Base-by-base conservation (phyloP, 2,329 filamentous ascomycete genomes). In the Stemphylium lycopersici region DNA sequence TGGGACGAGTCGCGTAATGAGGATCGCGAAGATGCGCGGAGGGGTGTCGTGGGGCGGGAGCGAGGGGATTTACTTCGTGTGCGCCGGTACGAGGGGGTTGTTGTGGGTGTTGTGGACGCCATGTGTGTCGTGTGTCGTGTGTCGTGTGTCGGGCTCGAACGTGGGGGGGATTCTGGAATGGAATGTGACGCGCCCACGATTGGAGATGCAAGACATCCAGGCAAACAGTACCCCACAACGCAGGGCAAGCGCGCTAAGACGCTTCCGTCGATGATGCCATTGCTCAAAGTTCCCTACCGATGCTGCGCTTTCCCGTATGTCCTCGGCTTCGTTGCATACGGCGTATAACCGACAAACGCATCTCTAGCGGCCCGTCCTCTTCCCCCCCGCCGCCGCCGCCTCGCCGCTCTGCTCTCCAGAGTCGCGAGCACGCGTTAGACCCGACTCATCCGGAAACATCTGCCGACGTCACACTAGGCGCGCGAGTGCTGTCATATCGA, bases 1-100 rank as follows among this genome's bases (percentile, higher is more conserved):
- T 69, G 67, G 22, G 69, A 62, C 39, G 67, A 71, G 57, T 73
- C 90, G 70, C 91, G 90, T 60, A 97, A 86, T 11, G 92, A 96
- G 15, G 90, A 92, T 47, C 93, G 89, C 3, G 93, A 97, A 16
- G 90, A 91, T 13, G 93, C 90, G 43, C 93, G 90, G 8, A 99
- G 85, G 26, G 95, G 95, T 3, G 95, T 98, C 2, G 93, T 96
- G 18, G 93, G 95, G 58, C 91, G 88, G 37, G 90, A 91, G 15
- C 81, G 70, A 8, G 67, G 67, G 1, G 72, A 75, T 60, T 85
- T 87, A 37, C 86, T 89, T 47, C 81, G 82, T 20, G 87, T 86
- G 59, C 80, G 79, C 15, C 59, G 58, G 61, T 67, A 58, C 49
- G 57, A 50, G n/a, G 53, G 68, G 36, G 48, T 67, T 56, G 59